Evolutionary conservation across 495 filamentous ascomycete species (phyloP).

Genomic region (Trichoderma reesei): DNA sequence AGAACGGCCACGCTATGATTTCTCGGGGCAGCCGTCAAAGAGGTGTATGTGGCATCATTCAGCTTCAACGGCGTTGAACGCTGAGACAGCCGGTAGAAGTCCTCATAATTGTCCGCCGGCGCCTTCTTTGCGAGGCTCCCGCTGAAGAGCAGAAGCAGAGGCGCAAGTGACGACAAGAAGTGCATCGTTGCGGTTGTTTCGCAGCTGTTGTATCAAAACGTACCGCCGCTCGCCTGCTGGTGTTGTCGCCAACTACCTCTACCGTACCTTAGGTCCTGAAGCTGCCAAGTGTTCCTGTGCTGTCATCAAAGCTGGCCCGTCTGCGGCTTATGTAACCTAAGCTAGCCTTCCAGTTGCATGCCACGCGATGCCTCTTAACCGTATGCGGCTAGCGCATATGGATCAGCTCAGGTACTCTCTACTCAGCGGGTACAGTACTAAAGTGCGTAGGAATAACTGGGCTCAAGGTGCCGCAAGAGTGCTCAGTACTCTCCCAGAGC

Average conservation of each 20-base stretch:
- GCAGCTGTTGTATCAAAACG: not conserved
- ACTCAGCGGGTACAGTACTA: not conserved
- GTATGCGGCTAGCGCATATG: not conserved
- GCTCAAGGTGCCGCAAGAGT: not conserved
- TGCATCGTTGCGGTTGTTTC: constrained; percentile 33
- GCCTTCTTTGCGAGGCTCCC: constrained; percentile 45
- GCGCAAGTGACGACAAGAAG: constrained; percentile 48
- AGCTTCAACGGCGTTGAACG: constrained; percentile 63
- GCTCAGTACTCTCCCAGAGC: too few species aligned
- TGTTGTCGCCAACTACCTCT: not conserved
- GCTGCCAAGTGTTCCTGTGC: constrained; percentile 6
- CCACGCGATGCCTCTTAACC: not conserved
- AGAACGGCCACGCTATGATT: constrained; percentile 78
- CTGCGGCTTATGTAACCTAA: not conserved
- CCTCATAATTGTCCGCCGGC: constrained; percentile 48
- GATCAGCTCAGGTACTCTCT: not conserved
- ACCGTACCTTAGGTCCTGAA: not conserved
- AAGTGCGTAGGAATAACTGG: not conserved
- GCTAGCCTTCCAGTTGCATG: not conserved
- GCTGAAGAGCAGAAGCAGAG: constrained; percentile 42
- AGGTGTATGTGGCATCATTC: constrained; percentile 60
- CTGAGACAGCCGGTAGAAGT: constrained; percentile 57
- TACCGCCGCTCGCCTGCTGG: constrained; percentile 8
- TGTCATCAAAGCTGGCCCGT: not conserved
- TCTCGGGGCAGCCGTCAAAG: constrained; percentile 64